Percentiles rank a stretch among this genome's conserved stretches.
Conservation (phyloP, 2,329 filamentous ascomycete genomes). For the Diaporthe capsici region DNA sequence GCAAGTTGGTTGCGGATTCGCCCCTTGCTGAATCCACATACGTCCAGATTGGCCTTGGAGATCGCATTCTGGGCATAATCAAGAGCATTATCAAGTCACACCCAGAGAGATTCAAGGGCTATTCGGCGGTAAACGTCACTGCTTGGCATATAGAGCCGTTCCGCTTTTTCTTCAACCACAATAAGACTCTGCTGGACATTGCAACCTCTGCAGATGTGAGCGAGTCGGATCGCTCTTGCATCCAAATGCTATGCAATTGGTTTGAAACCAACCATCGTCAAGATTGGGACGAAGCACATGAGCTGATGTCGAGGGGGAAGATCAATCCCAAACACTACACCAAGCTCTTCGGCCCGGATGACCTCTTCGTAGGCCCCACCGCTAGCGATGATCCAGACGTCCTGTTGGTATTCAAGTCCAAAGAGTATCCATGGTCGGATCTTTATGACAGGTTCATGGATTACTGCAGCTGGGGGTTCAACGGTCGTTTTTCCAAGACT, state of each 20-base stretch:
- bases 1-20: not conserved
- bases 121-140: not conserved
- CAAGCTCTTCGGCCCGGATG: not conserved
- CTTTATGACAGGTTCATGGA: not conserved
- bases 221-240: not conserved
- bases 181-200: not conserved
- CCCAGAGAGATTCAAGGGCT: not conserved
- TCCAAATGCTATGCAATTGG: not conserved
- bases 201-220: not conserved
- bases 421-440: not conserved
- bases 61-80: not conserved
- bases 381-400: not conserved
- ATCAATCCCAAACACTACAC: not conserved
- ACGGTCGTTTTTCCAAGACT: not conserved
- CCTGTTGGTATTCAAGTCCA: not conserved
- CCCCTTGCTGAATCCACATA: not conserved
- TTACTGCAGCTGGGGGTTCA: not conserved
- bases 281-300: not conserved
- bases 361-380: not conserved
- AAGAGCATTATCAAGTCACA: not conserved
- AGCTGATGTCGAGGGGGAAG: not conserved
- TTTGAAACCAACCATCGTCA: not conserved
- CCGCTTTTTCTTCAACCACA: not conserved
- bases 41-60: not conserved
- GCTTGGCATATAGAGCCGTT: not conserved